Base-by-base conservation (phyloP, 805 yeast genomes). In the Metschnikowia koreensis region DNA sequence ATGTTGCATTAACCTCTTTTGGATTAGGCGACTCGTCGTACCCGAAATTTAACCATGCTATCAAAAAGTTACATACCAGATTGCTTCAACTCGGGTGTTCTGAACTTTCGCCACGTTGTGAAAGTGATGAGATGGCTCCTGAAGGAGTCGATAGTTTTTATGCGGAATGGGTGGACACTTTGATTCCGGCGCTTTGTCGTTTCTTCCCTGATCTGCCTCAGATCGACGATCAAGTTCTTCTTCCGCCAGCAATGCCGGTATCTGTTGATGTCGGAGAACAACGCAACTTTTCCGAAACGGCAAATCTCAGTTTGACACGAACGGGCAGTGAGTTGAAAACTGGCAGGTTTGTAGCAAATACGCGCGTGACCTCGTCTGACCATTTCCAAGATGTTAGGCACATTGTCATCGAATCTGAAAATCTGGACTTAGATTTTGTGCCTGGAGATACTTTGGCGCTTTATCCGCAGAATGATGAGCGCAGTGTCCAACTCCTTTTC, bases 11-110 rank as follows among this genome's bases (percentile, higher is more conserved):
- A 58, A 81, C 93, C 2, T 79, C 90, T 1, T 87, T 94, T 63
- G 99, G 99, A 0, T 70, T 94, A 1, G 99, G 99, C 27, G 98
- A 94, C 66, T 86, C 96, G 0, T 86, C 96, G 1, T 94, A 94
- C 65, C 89, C 96, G 6, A 81, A 86, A 57, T 94, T 82, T 70
- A 93, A 94, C 68, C 84, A 84, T 76, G 97, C 97, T n/a, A 81
- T 87, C 37, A 80, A 85, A 54, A 92, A 93, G 62, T 68, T 94
- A 15, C 96, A 93, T 65, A 79, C 83, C 22, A 75, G 99, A 52
- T 62, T 93, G 33, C 60, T 76, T 28, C 97, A 93, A 67, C 73
- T 94, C 13, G 98, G 99, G 1, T 96, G 93, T 1, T 53, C 56
- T 0, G 94, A 87, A 61, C 67, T 90, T 6, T 76, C 86, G 46